phyloP scores from a whole-genome alignment of 208 protist genomes.

The Phytomonas sp. region DNA sequence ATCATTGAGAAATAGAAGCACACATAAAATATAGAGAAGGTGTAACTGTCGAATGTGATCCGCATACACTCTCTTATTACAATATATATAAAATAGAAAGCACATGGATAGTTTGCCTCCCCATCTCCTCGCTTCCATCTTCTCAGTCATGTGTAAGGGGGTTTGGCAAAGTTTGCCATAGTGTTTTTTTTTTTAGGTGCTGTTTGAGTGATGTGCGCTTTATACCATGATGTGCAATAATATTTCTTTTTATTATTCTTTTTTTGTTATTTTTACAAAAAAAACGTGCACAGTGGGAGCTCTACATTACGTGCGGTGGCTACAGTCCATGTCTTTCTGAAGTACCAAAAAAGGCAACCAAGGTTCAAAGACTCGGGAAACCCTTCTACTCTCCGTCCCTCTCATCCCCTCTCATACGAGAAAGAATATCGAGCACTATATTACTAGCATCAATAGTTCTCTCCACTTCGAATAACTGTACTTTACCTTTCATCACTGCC shows the following conservation, averaged over 20 bases:
- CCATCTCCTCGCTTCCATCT: not conserved
- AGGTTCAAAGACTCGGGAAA: not conserved
- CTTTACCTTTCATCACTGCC: not conserved
- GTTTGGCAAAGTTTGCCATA: not conserved
- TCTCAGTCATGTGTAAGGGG: not conserved
- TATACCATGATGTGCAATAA: not conserved
- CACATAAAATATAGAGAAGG: not conserved
- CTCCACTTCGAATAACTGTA: not conserved
- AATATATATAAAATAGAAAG: slow-evolving; percentile 9
- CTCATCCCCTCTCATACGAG: not conserved
- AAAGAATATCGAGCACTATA: not conserved
- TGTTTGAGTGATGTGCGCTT: not conserved
- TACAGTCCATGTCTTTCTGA: not conserved
- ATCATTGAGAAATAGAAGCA: not conserved
- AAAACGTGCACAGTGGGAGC: not conserved
- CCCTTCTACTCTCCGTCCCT: not conserved
- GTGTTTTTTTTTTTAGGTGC: not conserved
- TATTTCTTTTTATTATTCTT: slow-evolving; percentile 10
- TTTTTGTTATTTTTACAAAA: slow-evolving; percentile 5
- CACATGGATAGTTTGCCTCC: not conserved
- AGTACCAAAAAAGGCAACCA: not conserved
- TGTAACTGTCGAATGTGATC: not conserved
- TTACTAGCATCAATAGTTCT: not conserved
- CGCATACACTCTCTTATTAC: slow-evolving; percentile 1
- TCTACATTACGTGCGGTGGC: not conserved